Percentiles rank a stretch among this genome's conserved stretches.
phyloP scores from a whole-genome alignment of 192 early-diverging fungal species.

The Endogone sp. region DNA sequence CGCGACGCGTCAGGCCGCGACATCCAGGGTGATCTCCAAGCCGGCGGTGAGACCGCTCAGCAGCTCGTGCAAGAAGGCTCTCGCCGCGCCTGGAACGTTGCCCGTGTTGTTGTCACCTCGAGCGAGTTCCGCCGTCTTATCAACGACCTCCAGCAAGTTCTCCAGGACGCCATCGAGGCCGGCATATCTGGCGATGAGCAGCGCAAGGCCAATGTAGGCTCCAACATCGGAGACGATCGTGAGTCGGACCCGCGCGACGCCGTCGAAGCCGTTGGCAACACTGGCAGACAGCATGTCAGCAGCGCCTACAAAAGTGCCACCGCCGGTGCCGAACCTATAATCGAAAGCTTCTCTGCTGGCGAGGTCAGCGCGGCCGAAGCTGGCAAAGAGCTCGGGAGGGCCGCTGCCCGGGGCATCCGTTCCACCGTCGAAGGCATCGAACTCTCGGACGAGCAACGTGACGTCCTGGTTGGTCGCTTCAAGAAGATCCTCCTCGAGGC shows the following conservation, averaged over 20 bases:
- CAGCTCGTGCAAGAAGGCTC: slow-evolving; percentile 23
- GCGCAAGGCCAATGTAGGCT: slow-evolving; percentile 5
- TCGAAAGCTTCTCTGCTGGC: slow-evolving; percentile 16
- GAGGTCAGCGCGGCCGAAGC: slow-evolving; percentile 22
- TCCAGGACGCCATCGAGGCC: slow-evolving; percentile 23
- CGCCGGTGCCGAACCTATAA: slow-evolving; percentile 7
- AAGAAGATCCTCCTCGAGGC: slow-evolving; percentile 27
- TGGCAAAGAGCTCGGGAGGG: slow-evolving; percentile 16
- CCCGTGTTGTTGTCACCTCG: slow-evolving; percentile 38
- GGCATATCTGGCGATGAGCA: slow-evolving; percentile 14
- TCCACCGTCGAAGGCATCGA: slow-evolving; percentile 8
- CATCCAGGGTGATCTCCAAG: background rate
- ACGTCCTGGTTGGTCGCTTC: slow-evolving; percentile 25
- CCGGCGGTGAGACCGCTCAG: slow-evolving; percentile 20
- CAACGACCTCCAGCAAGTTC: slow-evolving; percentile 31
- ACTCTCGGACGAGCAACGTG: slow-evolving; percentile 27
- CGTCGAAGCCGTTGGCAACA: slow-evolving; percentile 8
- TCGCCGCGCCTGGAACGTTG: slow-evolving; percentile 33
- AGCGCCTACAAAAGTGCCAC: slow-evolving; percentile 22
- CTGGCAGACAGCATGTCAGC: slow-evolving; percentile 18
- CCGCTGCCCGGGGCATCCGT: slow-evolving; percentile 15
- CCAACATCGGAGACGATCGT: slow-evolving; percentile 16
- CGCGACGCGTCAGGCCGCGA: no score
- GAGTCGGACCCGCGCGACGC: slow-evolving; percentile 24
- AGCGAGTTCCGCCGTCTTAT: slow-evolving; percentile 42